phyloP scores from a whole-genome alignment of 805 yeast species.

The Soucietia sequanensis region DNA sequence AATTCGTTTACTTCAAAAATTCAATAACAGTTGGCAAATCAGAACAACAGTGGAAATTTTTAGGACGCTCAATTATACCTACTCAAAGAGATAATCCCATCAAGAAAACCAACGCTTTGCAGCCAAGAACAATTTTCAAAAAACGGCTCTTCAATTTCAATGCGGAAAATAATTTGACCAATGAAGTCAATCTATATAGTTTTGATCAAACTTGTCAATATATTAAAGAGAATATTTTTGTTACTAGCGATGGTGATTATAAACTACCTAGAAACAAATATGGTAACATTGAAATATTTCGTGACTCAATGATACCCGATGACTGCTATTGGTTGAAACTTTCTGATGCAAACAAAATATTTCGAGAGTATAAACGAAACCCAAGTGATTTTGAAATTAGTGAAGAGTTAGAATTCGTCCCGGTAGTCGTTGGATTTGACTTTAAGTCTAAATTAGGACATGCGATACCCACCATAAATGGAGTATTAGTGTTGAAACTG shows the following conservation, averaged over 20 bases:
- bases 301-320: conserved; percentile 28
- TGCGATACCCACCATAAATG: conserved; percentile 27
- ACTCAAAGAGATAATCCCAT: conserved; percentile 14
- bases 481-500: conserved; percentile 22
- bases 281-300: conserved; percentile 32
- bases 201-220: conserved; percentile 30
- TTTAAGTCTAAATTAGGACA: conserved; percentile 19
- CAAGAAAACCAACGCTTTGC: conserved; percentile 14
- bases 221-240: conserved; percentile 10
- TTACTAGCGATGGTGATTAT: conserved; percentile 3
- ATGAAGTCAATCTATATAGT: conserved; percentile 20
- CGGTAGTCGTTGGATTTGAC: conserved; percentile 31
- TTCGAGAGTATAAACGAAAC: conserved; percentile 10
- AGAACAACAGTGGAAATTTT: conserved; percentile 32
- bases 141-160: conserved; percentile 18
- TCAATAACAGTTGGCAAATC: conserved; percentile 26
- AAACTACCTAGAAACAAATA: conserved; percentile 26
- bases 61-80: conserved; percentile 28
- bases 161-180: conserved; percentile 13
- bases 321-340: conserved; percentile 27
- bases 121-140: conserved; percentile 21
- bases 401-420: conserved; percentile 17
- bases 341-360: conserved; percentile 17
- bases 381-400: conserved; percentile 4
- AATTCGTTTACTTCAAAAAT: conserved; percentile 19